These are phyloP conservation scores for Tulasnella sp. DNA, from an alignment of 768 basidiomycete genomes.

Conservation along the genomic window DNA sequence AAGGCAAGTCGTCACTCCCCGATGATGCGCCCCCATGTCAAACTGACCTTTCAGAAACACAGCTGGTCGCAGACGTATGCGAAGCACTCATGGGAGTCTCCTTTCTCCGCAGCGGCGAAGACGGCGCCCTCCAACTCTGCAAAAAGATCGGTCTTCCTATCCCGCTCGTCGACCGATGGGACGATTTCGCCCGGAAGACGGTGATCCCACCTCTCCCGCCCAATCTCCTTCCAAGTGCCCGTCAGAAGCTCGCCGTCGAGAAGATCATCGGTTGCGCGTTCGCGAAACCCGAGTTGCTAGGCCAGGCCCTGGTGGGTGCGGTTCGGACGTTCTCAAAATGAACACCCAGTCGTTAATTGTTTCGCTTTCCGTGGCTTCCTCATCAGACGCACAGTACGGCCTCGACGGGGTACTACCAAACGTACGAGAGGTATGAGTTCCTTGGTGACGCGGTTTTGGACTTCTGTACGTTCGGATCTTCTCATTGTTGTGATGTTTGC, in stretches of 20 bases:
- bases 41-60: neutral
- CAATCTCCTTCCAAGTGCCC: neutral
- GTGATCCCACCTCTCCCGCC: neutral
- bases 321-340: too few relatives aligned
- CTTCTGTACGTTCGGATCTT: slow-evolving; percentile 41
- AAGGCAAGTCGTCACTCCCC: too few relatives aligned
- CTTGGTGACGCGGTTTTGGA: slow-evolving; percentile 79
- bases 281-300: slow-evolving; percentile 47
- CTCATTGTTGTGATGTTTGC: neutral
- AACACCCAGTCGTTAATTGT: neutral
- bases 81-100: slow-evolving; percentile 80
- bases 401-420: slow-evolving; percentile 41
- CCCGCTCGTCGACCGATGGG: slow-evolving; percentile 52
- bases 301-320: slow-evolving; percentile 54
- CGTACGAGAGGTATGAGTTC: slow-evolving; percentile 71
- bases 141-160: slow-evolving; percentile 56
- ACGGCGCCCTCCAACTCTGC: slow-evolving; percentile 48
- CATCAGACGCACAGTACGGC: slow-evolving; percentile 55
- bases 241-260: slow-evolving; percentile 35
- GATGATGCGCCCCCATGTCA: too few relatives aligned
- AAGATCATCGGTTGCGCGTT: slow-evolving; percentile 51
- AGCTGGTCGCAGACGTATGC: slow-evolving; percentile 46
- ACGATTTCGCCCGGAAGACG: slow-evolving; percentile 41
- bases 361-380: neutral
- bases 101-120: slow-evolving; percentile 59